A percentile compares a stretch with the other conserved stretches of the same genome.
Conservation (phyloP, 441 rosid genomes). For the Flueggea neowawraea region DNA sequence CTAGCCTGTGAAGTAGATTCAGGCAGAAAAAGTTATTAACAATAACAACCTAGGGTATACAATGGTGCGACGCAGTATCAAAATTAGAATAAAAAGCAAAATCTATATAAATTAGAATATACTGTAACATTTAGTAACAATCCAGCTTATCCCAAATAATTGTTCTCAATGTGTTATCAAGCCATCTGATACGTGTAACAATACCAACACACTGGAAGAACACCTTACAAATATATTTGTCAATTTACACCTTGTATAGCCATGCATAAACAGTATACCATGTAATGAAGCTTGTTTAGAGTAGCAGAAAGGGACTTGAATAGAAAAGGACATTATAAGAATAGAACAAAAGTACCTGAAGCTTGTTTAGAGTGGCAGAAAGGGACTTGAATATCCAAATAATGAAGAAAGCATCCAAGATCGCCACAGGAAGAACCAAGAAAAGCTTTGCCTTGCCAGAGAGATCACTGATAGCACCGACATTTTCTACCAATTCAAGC, state of each 20-base stretch:
- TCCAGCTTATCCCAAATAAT: too few relatives aligned
- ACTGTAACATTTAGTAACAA: too few relatives aligned
- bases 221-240: too few relatives aligned
- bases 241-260: too few relatives aligned
- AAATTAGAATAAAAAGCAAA: not conserved
- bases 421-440: constrained; percentile 79
- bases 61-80: not conserved
- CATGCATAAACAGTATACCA: too few relatives aligned
- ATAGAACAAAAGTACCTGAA: constrained; percentile 50
- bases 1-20: constrained; percentile 45
- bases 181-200: too few relatives aligned
- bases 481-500: constrained; percentile 91
- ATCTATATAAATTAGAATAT: too few relatives aligned
- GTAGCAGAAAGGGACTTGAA: constrained; percentile 93
- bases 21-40: not conserved
- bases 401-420: constrained; percentile 94
- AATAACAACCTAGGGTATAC: not conserved
- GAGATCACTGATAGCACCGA: constrained; percentile 85
- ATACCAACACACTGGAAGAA: too few relatives aligned
- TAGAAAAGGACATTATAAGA: constrained; percentile 9
- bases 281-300: constrained; percentile 89
- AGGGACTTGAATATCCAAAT: constrained; percentile 96
- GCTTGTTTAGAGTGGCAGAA: constrained; percentile 85
- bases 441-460: constrained; percentile 90
- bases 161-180: too few relatives aligned